Evolutionary conservation across 2,329 filamentous ascomycete genomes (phyloP), one percentile per base, ranked within the genome.

Genomic region (Diaporthe vexans): DNA sequence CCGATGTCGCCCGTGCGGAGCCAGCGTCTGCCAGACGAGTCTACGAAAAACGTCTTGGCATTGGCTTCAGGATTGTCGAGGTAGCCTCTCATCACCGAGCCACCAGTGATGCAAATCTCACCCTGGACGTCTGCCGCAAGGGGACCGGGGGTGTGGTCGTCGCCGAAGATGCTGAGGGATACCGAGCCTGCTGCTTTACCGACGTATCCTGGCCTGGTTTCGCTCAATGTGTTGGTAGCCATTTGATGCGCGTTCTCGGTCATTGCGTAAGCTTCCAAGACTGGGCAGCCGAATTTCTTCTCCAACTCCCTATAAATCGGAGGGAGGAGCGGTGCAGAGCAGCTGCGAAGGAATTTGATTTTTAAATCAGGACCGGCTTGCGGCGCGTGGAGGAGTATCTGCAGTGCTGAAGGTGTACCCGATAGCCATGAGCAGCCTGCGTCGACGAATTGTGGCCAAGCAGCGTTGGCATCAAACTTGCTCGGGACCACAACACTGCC

Each of bases 191-290:
- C 94, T 6, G 94, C 94, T 43, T 97, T 81, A n/a, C 94, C 94
- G 4, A 97, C 95, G 69, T 92, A 94, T 63, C 95, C 95, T 0
- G 95, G 94, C 85, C 93, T 92, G 78, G 94, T 90, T 84, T 93
- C 91, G 26, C 86, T 91, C 0, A 90, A 88, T 8, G 15, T 15
- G 19, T 73, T 73, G n/a, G 69, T 48, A 0, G 93, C 94, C 92
- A 95, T 95, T 82, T 95, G 94, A 80, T 95, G 94, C 2, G 95
- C 91, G 5, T 94, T 94, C 85, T 97, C 95, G 57, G 94, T 97
- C 95, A 97, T 97, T 77, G 95, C 94, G 80, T 97, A 97, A 6
- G 95, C 95, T 85, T 97, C 95, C n/a, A 97, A 88, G 0, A 97
- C 94, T 0, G 95, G 94, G 0, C 95, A 94, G 68, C 91, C 87